Base-by-base conservation (phyloP, 1,284 basidiomycete genomes). In the Heterobasidion annosum region DNA sequence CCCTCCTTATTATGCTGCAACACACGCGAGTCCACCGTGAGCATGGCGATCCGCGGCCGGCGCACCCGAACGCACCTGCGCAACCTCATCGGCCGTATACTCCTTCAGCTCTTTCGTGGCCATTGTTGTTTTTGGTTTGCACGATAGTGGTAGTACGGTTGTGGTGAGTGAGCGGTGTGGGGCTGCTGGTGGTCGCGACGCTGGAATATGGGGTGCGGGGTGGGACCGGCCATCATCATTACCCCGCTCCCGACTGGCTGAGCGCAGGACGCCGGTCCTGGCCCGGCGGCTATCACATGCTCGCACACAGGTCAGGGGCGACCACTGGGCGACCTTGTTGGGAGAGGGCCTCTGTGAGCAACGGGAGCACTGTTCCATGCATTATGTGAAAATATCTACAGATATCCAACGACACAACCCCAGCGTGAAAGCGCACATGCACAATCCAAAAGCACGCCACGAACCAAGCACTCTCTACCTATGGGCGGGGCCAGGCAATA, bases 1-100 rank as follows among this genome's bases (percentile, higher is more conserved):
- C 82, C 87, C 59, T 81, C 76, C 65, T 80, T 83, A 74, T 88
- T 87, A 70, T 92, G 90, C 88, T 91, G 52, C 16, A 42, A 5
- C 19, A 34, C 12, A 37, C 13, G 13, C 5, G 34, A 15, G 15
- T 1, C 12, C 15, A 45, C 34, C 33, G 48, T 44, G n/a, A 47
- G 54, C 56, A 44, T 10, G 37, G 37, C 37, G n/a, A 40, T 10
- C n/a, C 12, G 37, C 37, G 10, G 12, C 7, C 37, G n/a, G 10
- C n/a, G 37, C 10, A n/a, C 37, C 37, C n/a, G 6, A 12, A 61
- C 61, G 54, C 53, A 83, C 82, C 74, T 76, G 71, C 15, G 74
- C 72, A 49, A 84, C 74, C 57, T 85, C 81, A 32, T 82, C 75
- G 1, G 70, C 53, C 1, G 77, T 71, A 58, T 71, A 74, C 58